These are phyloP conservation scores for Saccharomyces uvarum DNA, from an alignment of 1,139 yeast genomes.

Conservation along the genomic window DNA sequence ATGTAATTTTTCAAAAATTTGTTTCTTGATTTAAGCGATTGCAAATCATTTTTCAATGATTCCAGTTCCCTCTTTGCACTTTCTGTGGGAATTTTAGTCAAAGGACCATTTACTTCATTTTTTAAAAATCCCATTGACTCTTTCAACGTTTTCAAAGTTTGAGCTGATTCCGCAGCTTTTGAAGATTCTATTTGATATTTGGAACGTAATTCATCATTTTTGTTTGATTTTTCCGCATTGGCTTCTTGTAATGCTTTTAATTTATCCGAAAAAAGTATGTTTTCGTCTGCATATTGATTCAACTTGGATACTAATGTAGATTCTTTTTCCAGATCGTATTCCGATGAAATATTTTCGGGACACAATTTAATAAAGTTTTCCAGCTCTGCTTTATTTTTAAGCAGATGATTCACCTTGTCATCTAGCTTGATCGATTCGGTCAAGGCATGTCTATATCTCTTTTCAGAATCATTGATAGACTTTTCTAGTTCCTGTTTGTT, in stretches of 20 bases:
- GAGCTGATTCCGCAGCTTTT: conserved; percentile 47
- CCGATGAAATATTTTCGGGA: background rate
- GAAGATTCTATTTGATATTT: conserved; percentile 50
- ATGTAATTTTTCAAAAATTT: conserved; percentile 20
- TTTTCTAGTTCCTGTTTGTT: conserved; percentile 44
- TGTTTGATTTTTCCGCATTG: conserved; percentile 29
- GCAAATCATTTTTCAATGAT: conserved; percentile 10
- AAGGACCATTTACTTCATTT: conserved; percentile 29
- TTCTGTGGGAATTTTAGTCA: conserved; percentile 25
- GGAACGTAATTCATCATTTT: conserved; percentile 39
- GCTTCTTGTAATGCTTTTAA: conserved; percentile 26
- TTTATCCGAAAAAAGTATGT: conserved; percentile 3
- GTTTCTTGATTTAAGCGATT: conserved; percentile 12
- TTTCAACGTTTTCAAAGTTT: conserved; percentile 31
- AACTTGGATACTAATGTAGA: background rate
- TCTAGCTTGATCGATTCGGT: conserved; percentile 32
- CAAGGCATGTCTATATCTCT: conserved; percentile 40
- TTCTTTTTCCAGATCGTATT: conserved; percentile 7
- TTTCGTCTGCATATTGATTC: conserved; percentile 1
- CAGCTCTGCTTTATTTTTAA: conserved; percentile 9
- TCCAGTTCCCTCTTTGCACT: conserved; percentile 6
- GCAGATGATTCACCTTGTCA: conserved; percentile 10
- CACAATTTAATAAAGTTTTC: conserved; percentile 3
- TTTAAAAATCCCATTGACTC: conserved; percentile 32
- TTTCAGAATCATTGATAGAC: conserved; percentile 40